Evolutionary conservation across 768 basidiomycete species (phyloP), one percentile per base, ranked within the genome.

Genomic region (Lepiota brunneoincarnata): DNA sequence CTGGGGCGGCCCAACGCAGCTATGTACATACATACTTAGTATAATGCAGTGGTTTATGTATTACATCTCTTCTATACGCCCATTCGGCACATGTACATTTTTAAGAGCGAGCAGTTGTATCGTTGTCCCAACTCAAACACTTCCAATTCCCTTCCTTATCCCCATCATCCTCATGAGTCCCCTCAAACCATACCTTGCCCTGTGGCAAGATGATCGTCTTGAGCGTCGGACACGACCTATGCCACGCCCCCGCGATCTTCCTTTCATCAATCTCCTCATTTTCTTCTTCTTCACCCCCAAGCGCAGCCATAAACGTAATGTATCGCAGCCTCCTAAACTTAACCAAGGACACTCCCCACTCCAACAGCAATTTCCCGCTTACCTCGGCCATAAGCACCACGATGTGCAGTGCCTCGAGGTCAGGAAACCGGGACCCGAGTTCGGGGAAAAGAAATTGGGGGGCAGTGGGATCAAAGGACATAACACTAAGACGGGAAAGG

Each of bases 121-220:
- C 44, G 15, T 48, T 45, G 3, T 54, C 53, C 38, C 39, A 39
- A 35, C 51, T 55, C 18, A 58, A 42, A 46, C 58, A 58, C 31
- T 55, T 55, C 58, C 58, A 58, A 28, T 47, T 45, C 21, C 58
- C 39, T 12, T 21, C 48, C 6, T 21, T 24, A 4, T 57, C 49
- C 15, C 28, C 43, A 9, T 34, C 47, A 42, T 39, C 46, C 10
- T 39, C 37, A 20, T n/a, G 15, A 40, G 11, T 58, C 44, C 37
- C 69, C 49, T 75, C 70, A 49, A 83, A 84, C 86, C 86, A 87
- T 6, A 86, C 78, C 49, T 76, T 67, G 2, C 86, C 86, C 54
- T 75, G 74, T 0, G 86, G 84, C 0, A 87, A 67, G 14, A 87
- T 85, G 49, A 87, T 82, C 0, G 86, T 86, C 54, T 73, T 72